Evolutionary conservation across 2,329 filamentous ascomycete species (phyloP).

Genomic region (Lachnellula subtilissima): DNA sequence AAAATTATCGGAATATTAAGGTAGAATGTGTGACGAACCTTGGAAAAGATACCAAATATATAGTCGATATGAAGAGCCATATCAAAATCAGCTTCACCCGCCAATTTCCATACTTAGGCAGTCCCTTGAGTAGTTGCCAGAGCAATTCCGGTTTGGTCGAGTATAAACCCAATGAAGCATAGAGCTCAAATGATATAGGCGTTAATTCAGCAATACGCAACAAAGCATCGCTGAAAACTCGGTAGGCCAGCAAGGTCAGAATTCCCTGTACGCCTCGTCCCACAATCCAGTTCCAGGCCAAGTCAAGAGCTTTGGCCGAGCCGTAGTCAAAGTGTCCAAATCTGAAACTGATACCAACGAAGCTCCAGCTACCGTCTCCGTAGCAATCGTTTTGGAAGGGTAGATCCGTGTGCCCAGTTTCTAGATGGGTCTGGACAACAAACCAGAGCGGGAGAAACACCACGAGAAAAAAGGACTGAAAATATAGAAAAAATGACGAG

Average conservation of each 20-base stretch:
- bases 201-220: slow-evolving; percentile 9
- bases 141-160: slow-evolving; percentile 6
- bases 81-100: slow-evolving; percentile 8
- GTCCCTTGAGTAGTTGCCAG: slow-evolving; percentile 8
- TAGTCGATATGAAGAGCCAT: slow-evolving; percentile 11
- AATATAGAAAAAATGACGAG: slow-evolving; percentile 7
- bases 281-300: slow-evolving; percentile 15
- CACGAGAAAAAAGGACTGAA: neutral
- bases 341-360: slow-evolving; percentile 10
- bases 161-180: slow-evolving; percentile 9
- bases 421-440: neutral
- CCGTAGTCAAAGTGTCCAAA: slow-evolving; percentile 9
- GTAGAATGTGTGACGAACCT: neutral
- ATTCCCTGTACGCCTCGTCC: slow-evolving; percentile 13
- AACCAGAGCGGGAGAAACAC: slow-evolving; percentile 2
- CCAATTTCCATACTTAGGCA: slow-evolving; percentile 9
- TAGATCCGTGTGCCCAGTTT: neutral
- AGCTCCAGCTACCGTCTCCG: slow-evolving; percentile 1
- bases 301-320: slow-evolving; percentile 13
- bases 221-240: slow-evolving; percentile 14
- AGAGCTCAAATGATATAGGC: slow-evolving; percentile 13
- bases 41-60: slow-evolving; percentile 9
- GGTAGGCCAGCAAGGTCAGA: slow-evolving; percentile 9
- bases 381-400: slow-evolving; percentile 6
- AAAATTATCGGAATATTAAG: neutral